These are phyloP conservation scores for maize (Zea mays) DNA, from an alignment of 176 grass and related monocot genomes.

Conservation along the genomic window Zm-B73-REFERENCE-NAM-5.0 NC_050096.1:21541001-21541500, in stretches of 20 bases:
- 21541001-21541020: no score
- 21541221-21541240: not conserved
- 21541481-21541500: not conserved
- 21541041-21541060: not conserved
- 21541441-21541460: not conserved
- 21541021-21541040: not conserved
- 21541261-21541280: not conserved
- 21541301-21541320: not conserved
- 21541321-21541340: slow-evolving; percentile 30
- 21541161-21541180: not conserved
- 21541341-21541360: slow-evolving; percentile 9
- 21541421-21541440: slow-evolving; percentile 33
- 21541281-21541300: not conserved
- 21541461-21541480: not conserved
- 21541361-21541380: slow-evolving; percentile 1
- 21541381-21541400: slow-evolving; percentile 39
- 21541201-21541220: slow-evolving; percentile 9
- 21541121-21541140: not conserved
- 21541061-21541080: not conserved
- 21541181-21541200: slow-evolving; percentile 14
- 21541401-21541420: slow-evolving; percentile 42
- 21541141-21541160: not conserved
- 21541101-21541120: not conserved
- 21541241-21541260: not conserved
- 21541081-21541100: not conserved